Evolutionary conservation across 2,329 filamentous ascomycete species (phyloP).

Genomic region (Simplicillium sp.): DNA sequence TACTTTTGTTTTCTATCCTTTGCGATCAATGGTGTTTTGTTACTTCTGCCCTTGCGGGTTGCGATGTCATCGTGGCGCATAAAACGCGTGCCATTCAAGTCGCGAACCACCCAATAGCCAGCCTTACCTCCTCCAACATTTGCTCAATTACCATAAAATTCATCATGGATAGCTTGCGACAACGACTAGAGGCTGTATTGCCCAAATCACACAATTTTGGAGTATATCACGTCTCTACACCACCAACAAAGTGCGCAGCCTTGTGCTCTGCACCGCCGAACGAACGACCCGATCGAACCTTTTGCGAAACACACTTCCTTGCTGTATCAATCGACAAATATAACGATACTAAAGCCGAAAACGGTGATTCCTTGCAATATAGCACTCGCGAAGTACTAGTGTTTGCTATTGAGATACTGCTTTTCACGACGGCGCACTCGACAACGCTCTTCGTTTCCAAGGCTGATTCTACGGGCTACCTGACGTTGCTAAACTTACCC

Average conservation of each 20-base stretch:
- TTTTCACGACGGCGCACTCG: constrained; percentile 72
- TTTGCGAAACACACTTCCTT: constrained; percentile 74
- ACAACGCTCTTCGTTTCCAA: constrained; percentile 94
- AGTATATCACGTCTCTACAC: constrained; percentile 81
- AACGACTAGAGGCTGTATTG: constrained; percentile 35
- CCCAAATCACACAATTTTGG: constrained; percentile 50
- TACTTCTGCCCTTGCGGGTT: too few relatives aligned
- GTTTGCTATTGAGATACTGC: constrained; percentile 76
- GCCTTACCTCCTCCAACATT: too few relatives aligned
- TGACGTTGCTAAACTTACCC: constrained; percentile 56
- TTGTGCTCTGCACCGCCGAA: constrained; percentile 73
- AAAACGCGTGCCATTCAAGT: too few relatives aligned
- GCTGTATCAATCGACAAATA: constrained; percentile 36
- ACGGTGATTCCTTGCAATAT: constrained; percentile 4
- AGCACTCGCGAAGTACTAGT: constrained; percentile 50
- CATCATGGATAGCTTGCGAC: constrained; percentile 4
- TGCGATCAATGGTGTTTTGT: too few relatives aligned
- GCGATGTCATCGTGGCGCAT: too few relatives aligned
- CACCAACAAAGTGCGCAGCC: constrained; percentile 62
- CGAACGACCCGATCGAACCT: constrained; percentile 65
- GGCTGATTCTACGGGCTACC: constrained; percentile 88
- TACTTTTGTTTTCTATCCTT: too few relatives aligned
- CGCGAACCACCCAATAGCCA: too few relatives aligned
- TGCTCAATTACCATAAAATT: too few relatives aligned
- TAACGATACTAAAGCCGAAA: not conserved